Base-by-base conservation (phyloP, 1,284 basidiomycete species). In the Leccinum pallidistipes region DNA sequence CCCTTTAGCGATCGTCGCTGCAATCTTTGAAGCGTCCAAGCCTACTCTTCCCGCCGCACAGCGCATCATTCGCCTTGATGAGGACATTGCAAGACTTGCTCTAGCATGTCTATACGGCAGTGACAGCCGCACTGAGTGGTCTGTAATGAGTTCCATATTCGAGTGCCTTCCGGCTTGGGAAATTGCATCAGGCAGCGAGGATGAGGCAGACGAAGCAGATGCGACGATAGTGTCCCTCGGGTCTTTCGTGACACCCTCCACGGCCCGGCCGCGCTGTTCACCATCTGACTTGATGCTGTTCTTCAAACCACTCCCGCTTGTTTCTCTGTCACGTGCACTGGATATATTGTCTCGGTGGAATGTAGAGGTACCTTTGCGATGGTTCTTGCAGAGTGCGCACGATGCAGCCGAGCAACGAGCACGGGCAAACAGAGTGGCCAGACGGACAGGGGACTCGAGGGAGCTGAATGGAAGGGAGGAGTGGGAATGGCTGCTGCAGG, bases 121-220 rank as follows among this genome's bases (percentile, higher is more conserved):
- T 68, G 81, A 87, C 64, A 83, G 82, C 60, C 76, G 87, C 38
- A 79, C 86, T 65, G 82, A 87, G 65, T 97, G 92, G 94, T 70
- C 85, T 0, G 87, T 81, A 1, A 97, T 97, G 94, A 92, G 89
- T 65, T 80, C 82, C 38, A 92, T 97, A 60, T 97, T 98, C 73
- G 95, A 98, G 73, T 97, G 94, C 71, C 80, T 97, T 50, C 95
- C 95, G 0, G 94, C 90, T 8, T 97, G 94, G 94, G 87, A 90
- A 62, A 80, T 87, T 32, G 72, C 81, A 2, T 73, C 77, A 27
- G 81, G 81, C 11, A 83, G 84, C 57, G 82, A 83, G 43, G 83
- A 84, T 56, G 85, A 91, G 59, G 83, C 81, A 49, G 92, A 92
- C 64, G 86, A 87, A 57, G 87, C 86, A 12, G 87, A 94, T 59